These are phyloP conservation scores for Fraxinus sp. DNA, from an alignment of 305 asterid genomes.

Conservation along the genomic window DNA sequence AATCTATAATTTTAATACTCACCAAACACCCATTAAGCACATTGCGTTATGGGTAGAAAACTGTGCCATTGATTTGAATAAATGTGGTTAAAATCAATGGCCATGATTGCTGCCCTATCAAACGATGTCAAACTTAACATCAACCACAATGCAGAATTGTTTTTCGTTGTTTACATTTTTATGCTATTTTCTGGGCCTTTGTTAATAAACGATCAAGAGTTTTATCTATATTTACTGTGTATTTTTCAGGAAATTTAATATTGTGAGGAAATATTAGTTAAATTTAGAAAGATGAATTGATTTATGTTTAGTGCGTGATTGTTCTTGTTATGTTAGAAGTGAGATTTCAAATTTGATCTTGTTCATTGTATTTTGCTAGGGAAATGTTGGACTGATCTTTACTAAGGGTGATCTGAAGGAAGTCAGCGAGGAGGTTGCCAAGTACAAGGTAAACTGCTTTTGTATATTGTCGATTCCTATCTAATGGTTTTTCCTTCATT, in stretches of 20 bases:
- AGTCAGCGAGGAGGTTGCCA: conserved; percentile 82
- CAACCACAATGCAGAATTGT: not conserved
- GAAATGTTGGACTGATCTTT: conserved; percentile 88
- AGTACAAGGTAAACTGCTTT: conserved; percentile 60
- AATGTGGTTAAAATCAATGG: no score
- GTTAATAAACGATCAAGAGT: not conserved
- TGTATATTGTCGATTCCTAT: not conserved
- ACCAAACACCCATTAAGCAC: no score
- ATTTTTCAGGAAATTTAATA: not conserved
- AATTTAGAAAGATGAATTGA: not conserved
- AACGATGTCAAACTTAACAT: no score
- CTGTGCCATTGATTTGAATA: no score
- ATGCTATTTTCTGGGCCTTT: not conserved
- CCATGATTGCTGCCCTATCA: no score
- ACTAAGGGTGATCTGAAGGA: conserved; percentile 96
- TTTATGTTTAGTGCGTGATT: not conserved
- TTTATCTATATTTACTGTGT: not conserved
- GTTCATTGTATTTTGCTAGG: conserved; percentile 34
- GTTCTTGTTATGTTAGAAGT: not conserved
- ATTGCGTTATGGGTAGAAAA: no score
- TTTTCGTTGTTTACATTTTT: not conserved
- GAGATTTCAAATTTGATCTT: not conserved
- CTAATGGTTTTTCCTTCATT: not conserved
- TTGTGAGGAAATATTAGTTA: not conserved
- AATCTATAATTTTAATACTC: no score